A percentile compares a stretch with the other conserved stretches of the same genome.
Evolutionary conservation across 148 eudicot genomes (phyloP).

Genomic region (Suaeda aralocaspica): DNA sequence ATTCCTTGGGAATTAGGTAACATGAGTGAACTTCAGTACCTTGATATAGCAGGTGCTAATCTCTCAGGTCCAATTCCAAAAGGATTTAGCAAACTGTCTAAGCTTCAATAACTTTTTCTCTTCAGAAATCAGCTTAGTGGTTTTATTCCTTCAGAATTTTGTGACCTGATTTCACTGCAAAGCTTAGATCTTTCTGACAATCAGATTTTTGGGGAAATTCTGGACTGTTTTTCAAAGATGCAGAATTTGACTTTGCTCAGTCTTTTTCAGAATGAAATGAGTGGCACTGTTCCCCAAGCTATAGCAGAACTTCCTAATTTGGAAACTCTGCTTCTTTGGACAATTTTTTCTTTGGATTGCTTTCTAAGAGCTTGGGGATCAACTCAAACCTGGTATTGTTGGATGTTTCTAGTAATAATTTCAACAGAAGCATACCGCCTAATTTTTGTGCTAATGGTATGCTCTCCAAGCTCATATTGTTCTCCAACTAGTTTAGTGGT

Average conservation of each 20-base stretch:
- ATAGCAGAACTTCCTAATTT: constrained; percentile 71
- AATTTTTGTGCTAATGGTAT: constrained; percentile 68
- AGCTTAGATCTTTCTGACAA: constrained; percentile 96
- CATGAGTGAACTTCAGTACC: constrained; percentile 75
- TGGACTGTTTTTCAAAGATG: constrained; percentile 64
- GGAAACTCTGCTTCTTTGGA: constrained; percentile 83
- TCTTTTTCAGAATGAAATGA: constrained; percentile 74
- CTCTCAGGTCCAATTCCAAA: constrained; percentile 75
- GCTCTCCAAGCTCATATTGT: constrained; percentile 64
- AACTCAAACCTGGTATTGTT: constrained; percentile 61
- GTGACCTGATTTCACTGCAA: constrained; percentile 52
- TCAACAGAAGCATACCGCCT: constrained; percentile 65
- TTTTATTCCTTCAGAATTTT: constrained; percentile 55
- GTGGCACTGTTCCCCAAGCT: constrained; percentile 67
- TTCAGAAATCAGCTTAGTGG: constrained; percentile 78
- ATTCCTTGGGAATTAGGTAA: constrained; percentile 82
- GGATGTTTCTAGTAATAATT: constrained; percentile 88
- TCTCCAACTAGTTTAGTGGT: constrained; percentile 74
- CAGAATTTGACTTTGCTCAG: constrained; percentile 71
- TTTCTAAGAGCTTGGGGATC: constrained; percentile 67
- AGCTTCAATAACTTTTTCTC: constrained; percentile 77
- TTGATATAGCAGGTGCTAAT: constrained; percentile 92
- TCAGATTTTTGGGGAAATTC: constrained; percentile 68
- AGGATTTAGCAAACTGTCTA: constrained; percentile 59
- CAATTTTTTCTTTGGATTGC: constrained; percentile 72